Evolutionary conservation across 768 basidiomycete genomes (phyloP).

Genomic region (Rhizopogon vulgaris): DNA sequence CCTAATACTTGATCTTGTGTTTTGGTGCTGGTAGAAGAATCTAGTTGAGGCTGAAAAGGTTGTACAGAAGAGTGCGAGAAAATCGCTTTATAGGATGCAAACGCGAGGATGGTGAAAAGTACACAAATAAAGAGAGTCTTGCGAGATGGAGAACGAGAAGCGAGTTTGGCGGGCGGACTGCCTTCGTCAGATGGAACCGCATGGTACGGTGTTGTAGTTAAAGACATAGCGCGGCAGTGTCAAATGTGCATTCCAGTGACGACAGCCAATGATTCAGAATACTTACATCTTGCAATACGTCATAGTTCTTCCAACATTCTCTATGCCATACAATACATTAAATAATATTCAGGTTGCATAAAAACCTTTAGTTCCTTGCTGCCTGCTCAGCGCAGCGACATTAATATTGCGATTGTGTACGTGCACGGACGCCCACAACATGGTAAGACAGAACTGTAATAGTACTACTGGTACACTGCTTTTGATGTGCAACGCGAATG

Average conservation of each 20-base stretch:
- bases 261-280: too few relatives aligned
- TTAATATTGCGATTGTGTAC: too few relatives aligned
- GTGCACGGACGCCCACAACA: too few relatives aligned
- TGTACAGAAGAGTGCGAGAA: conserved; percentile 1
- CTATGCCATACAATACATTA: too few relatives aligned
- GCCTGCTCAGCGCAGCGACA: too few relatives aligned
- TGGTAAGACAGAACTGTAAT: too few relatives aligned
- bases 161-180: conserved; percentile 11
- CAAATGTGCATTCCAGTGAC: conserved; percentile 13
- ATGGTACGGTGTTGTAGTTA: conserved; percentile 13
- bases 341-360: too few relatives aligned
- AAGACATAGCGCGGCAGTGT: conserved; percentile 14
- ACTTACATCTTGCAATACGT: too few relatives aligned
- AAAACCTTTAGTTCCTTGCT: too few relatives aligned
- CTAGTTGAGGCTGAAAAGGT: background rate
- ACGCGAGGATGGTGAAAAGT: conserved; percentile 30
- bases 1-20: conserved; percentile 10
- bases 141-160: conserved; percentile 20
- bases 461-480: too few relatives aligned
- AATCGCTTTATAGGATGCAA: conserved; percentile 40
- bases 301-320: too few relatives aligned
- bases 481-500: too few relatives aligned
- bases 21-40: conserved; percentile 9
- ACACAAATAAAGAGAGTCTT: conserved; percentile 30
- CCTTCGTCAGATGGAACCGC: conserved; percentile 13